Conservation (phyloP, 148 eudicot species). For the Euryodendron excelsum region DNA sequence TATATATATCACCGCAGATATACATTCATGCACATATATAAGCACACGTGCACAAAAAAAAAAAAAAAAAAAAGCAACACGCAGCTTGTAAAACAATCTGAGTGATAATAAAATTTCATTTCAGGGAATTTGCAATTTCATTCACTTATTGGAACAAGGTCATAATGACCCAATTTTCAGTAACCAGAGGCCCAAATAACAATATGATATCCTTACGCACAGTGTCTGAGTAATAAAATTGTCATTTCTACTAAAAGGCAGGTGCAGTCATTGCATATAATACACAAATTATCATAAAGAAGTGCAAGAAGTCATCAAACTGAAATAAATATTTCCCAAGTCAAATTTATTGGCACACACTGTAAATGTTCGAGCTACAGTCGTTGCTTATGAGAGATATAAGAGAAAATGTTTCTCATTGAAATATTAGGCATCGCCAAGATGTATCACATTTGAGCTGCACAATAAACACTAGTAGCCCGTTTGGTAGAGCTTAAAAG, state of each 20-base stretch:
- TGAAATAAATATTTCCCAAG: background rate
- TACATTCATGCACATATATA: background rate
- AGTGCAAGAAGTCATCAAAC: background rate
- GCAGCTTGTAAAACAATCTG: background rate
- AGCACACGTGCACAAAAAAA: background rate
- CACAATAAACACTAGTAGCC: too few species aligned
- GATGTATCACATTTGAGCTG: too few species aligned
- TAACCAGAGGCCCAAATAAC: background rate
- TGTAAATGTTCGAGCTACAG: too few species aligned
- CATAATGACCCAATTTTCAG: background rate
- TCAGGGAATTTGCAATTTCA: background rate
- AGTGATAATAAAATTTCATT: background rate
- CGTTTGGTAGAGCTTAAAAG: too few species aligned
- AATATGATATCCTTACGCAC: background rate
- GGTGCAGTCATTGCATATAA: background rate
- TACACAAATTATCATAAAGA: background rate
- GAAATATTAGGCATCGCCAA: too few species aligned
- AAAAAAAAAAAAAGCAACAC: background rate
- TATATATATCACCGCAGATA: background rate
- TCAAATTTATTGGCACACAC: too few species aligned
- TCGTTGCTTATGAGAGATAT: too few species aligned
- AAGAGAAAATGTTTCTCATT: too few species aligned
- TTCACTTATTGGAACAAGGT: background rate
- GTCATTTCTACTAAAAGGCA: background rate
- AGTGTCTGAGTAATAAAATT: background rate